Percentiles rank a stretch among this genome's conserved stretches.
These are phyloP conservation scores for Inga laurina DNA, from an alignment of 306 rosid species.

Conservation along the genomic window DNA sequence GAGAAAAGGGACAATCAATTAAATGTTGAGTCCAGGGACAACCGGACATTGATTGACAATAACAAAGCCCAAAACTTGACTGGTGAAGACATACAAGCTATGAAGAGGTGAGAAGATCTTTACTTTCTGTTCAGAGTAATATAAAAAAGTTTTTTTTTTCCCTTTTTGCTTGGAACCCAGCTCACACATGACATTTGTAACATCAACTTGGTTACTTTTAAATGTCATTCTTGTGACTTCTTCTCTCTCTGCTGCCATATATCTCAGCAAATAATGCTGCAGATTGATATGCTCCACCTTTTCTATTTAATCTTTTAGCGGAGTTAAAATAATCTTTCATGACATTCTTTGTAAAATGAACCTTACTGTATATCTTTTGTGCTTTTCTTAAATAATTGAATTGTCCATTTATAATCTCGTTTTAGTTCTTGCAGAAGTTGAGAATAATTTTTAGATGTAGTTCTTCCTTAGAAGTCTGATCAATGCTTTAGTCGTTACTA, in stretches of 20 bases:
- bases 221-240: background rate
- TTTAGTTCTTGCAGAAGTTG: background rate
- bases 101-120: conserved; percentile 63
- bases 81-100: conserved; percentile 81
- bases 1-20: conserved; percentile 44
- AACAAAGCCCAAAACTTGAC: conserved; percentile 83
- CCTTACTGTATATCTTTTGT: conserved; percentile 3
- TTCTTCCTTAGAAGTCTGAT: conserved; percentile 7
- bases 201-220: background rate
- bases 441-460: conserved; percentile 1
- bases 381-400: background rate
- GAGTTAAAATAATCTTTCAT: background rate
- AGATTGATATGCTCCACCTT: background rate
- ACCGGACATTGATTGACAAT: conserved; percentile 72
- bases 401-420: background rate
- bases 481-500: background rate
- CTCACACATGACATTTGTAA: background rate
- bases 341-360: background rate
- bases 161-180: background rate
- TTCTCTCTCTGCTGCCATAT: background rate
- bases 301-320: background rate
- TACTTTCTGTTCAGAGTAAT: background rate
- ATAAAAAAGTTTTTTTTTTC: background rate
- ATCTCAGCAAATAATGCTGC: background rate
- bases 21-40: conserved; percentile 63